Percentiles rank a stretch among this genome's conserved stretches.
These are phyloP conservation scores for Pelagophyceae sp. DNA, from an alignment of 352 stramenopile genomes.

Conservation along the genomic window DNA sequence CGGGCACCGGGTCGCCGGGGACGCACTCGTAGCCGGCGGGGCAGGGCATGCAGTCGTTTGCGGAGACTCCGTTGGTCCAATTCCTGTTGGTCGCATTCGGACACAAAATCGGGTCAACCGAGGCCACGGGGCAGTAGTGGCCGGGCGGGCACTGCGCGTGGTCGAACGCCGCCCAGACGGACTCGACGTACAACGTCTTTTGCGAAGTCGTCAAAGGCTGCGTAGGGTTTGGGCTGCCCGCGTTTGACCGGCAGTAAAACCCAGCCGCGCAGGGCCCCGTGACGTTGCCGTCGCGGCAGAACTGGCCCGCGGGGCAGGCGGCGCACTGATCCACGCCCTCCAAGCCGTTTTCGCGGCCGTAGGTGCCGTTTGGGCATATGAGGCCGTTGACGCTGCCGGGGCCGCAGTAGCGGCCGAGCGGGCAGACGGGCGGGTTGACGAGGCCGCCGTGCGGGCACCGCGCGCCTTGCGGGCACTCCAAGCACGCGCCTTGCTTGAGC, in stretches of 20 bases:
- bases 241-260: slow-evolving; percentile 58
- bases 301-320: slow-evolving; percentile 57
- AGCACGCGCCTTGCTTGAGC: neutral
- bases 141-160: slow-evolving; percentile 52
- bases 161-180: slow-evolving; percentile 18
- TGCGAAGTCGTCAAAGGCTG: neutral
- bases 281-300: slow-evolving; percentile 59
- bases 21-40: slow-evolving; percentile 61
- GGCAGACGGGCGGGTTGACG: slow-evolving; percentile 37
- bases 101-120: slow-evolving; percentile 53
- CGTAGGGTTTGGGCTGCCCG: slow-evolving; percentile 16
- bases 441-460: slow-evolving; percentile 7
- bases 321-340: slow-evolving; percentile 51
- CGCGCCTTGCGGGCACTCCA: slow-evolving; percentile 42
- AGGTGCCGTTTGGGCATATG: slow-evolving; percentile 65
- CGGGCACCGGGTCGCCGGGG: slow-evolving; percentile 55
- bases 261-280: slow-evolving; percentile 62
- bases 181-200: slow-evolving; percentile 23
- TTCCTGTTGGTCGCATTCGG: slow-evolving; percentile 61
- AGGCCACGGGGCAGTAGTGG: slow-evolving; percentile 55
- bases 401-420: slow-evolving; percentile 56
- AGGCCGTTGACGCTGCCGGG: slow-evolving; percentile 42
- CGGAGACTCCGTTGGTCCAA: slow-evolving; percentile 35
- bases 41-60: slow-evolving; percentile 59
- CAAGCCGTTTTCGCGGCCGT: slow-evolving; percentile 47